These are phyloP conservation scores for Suillus tomentosus DNA, from an alignment of 768 basidiomycete genomes.

Conservation along the genomic window DNA sequence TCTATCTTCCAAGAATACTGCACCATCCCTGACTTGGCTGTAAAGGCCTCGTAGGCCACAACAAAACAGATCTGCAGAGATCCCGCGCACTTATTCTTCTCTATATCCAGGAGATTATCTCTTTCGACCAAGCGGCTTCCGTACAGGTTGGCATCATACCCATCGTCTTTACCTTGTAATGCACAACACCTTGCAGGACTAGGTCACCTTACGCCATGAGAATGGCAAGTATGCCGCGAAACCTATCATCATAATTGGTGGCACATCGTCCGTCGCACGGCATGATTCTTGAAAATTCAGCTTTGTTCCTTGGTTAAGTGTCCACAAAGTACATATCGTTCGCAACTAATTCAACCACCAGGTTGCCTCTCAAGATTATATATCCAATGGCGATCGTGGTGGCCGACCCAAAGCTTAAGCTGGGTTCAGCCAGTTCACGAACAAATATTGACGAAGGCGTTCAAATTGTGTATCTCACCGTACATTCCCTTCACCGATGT, in stretches of 20 bases:
- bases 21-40: constrained; percentile 23
- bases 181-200: constrained; percentile 28
- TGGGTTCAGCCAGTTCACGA: neutral
- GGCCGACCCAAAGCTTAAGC: neutral
- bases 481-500: neutral
- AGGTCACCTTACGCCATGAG: constrained; percentile 11
- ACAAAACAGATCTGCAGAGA: neutral
- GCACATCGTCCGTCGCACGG: constrained; percentile 22
- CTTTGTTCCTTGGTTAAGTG: constrained; percentile 35
- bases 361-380: too few relatives aligned
- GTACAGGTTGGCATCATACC: constrained; percentile 36
- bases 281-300: constrained; percentile 37
- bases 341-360: too few relatives aligned
- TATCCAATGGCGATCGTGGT: too few relatives aligned
- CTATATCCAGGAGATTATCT: constrained; percentile 34
- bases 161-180: constrained; percentile 35
- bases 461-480: neutral
- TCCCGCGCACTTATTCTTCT: neutral
- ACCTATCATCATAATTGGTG: constrained; percentile 1
- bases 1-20: constrained; percentile 32
- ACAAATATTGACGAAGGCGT: neutral
- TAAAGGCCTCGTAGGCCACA: constrained; percentile 15
- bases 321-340: constrained; percentile 27
- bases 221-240: too few relatives aligned
- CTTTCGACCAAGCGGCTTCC: constrained; percentile 41